phyloP scores from a whole-genome alignment of 352 stramenopile species.

The Pythium phragmitis region DNA sequence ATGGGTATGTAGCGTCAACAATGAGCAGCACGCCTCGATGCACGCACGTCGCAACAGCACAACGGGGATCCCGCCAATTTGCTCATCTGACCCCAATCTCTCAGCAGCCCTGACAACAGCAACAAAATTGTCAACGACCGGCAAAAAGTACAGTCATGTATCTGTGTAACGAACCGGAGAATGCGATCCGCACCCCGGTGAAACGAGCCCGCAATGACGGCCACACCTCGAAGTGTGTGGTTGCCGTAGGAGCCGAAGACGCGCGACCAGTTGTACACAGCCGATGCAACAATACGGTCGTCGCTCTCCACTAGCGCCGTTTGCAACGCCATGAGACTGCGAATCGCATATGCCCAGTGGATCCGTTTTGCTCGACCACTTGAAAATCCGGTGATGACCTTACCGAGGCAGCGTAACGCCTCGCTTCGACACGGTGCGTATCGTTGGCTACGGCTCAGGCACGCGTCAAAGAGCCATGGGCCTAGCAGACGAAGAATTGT shows the following conservation, averaged over 20 bases:
- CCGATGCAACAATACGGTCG: slow-evolving; percentile 73
- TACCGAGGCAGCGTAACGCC: slow-evolving; percentile 73
- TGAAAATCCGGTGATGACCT: slow-evolving; percentile 65
- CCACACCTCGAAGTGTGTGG: slow-evolving; percentile 74
- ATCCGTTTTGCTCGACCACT: slow-evolving; percentile 77
- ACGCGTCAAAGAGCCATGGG: slow-evolving; percentile 86
- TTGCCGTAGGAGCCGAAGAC: slow-evolving; percentile 82
- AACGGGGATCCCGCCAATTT: slow-evolving; percentile 72
- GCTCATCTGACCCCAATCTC: slow-evolving; percentile 41
- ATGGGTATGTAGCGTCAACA: slow-evolving; percentile 82
- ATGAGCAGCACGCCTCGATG: slow-evolving; percentile 78
- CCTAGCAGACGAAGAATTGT: slow-evolving; percentile 76
- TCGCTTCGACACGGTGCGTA: slow-evolving; percentile 76
- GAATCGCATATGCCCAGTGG: slow-evolving; percentile 81
- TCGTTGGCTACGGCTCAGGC: slow-evolving; percentile 62
- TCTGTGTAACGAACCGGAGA: slow-evolving; percentile 42
- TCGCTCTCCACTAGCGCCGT: slow-evolving; percentile 78
- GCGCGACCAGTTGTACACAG: slow-evolving; percentile 84
- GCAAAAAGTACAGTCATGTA: slow-evolving; percentile 19
- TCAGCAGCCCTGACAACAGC: slow-evolving; percentile 25
- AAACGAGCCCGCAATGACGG: slow-evolving; percentile 76
- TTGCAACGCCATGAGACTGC: slow-evolving; percentile 81
- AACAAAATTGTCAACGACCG: slow-evolving; percentile 26
- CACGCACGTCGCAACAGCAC: slow-evolving; percentile 70
- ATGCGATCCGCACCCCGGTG: slow-evolving; percentile 81